These are phyloP conservation scores for Podosphaera aphanis DNA, from an alignment of 2,329 filamentous ascomycete genomes.

Conservation along the genomic window DNA sequence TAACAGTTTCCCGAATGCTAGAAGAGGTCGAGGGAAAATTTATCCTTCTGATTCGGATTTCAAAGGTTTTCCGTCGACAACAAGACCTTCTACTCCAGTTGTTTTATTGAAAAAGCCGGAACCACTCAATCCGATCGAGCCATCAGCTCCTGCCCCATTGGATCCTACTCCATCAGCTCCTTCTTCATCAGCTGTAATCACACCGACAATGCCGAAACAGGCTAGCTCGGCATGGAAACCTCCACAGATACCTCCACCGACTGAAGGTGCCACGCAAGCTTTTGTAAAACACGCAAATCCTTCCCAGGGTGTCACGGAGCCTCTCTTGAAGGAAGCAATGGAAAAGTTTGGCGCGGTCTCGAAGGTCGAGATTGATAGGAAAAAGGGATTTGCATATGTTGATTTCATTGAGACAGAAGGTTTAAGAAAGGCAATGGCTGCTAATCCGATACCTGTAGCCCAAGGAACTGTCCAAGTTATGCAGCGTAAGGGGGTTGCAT, in stretches of 20 bases:
- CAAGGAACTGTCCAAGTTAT: constrained; percentile 72
- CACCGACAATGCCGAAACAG: constrained; percentile 2
- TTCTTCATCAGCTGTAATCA: constrained; percentile 6
- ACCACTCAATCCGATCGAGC: constrained; percentile 12
- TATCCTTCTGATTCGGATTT: constrained; percentile 11
- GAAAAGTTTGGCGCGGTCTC: constrained; percentile 49
- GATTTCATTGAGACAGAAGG: constrained; percentile 56
- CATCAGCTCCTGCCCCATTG: constrained; percentile 11
- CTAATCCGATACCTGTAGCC: constrained; percentile 60
- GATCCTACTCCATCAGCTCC: no score
- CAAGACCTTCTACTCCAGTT: constrained; percentile 15
- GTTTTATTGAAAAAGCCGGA: constrained; percentile 19
- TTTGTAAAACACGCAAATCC: constrained; percentile 70
- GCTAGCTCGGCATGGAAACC: constrained; percentile 11
- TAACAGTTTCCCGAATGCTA: constrained; percentile 2
- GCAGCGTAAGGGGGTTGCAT: constrained; percentile 59
- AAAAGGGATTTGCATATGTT: constrained; percentile 84
- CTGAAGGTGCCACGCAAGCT: constrained; percentile 34
- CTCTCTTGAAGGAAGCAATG: constrained; percentile 51
- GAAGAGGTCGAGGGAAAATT: constrained; percentile 18
- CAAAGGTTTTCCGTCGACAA: constrained; percentile 4
- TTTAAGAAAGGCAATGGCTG: constrained; percentile 56
- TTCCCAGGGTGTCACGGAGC: constrained; percentile 76
- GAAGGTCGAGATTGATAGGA: constrained; percentile 77
- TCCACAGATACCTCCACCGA: constrained; percentile 12